A percentile compares a stretch with the other conserved stretches of the same genome.
Evolutionary conservation across 176 grass and related monocot species (phyloP).

Genomic region (Carex cristatella): DNA sequence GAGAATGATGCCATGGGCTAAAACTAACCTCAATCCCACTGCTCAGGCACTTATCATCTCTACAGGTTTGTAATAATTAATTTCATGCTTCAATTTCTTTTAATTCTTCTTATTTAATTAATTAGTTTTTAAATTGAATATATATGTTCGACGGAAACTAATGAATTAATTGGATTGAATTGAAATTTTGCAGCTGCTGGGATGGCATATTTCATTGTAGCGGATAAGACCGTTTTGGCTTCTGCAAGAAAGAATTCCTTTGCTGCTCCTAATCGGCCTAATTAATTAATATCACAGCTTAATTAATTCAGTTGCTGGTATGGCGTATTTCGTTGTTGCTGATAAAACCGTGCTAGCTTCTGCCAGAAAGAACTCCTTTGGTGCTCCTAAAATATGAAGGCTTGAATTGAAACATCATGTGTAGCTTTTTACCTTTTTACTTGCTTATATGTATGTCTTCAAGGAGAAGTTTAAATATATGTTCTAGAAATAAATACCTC

Average conservation of each 20-base stretch:
- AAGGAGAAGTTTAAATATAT: background rate
- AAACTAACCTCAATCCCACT: conserved; percentile 57
- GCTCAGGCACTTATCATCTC: conserved; percentile 81
- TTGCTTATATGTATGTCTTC: background rate
- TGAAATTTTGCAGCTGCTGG: too few relatives aligned
- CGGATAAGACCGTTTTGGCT: too few relatives aligned
- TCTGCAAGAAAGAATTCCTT: too few relatives aligned
- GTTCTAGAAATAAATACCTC: background rate
- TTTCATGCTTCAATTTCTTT: too few relatives aligned
- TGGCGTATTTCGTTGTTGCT: conserved; percentile 61
- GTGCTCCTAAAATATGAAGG: background rate
- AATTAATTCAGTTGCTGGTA: conserved; percentile 32
- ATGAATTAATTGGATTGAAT: too few relatives aligned
- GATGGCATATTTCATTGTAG: too few relatives aligned
- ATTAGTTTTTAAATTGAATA: too few relatives aligned
- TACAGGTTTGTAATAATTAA: conserved; percentile 13
- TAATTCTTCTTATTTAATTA: too few relatives aligned
- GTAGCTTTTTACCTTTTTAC: background rate
- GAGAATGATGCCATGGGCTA: conserved; percentile 76
- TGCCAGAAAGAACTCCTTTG: conserved; percentile 54
- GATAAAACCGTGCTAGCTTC: conserved; percentile 65
- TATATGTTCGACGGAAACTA: too few relatives aligned
- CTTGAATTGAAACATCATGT: background rate
- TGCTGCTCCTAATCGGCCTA: too few relatives aligned
- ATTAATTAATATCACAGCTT: too few relatives aligned